Percentiles rank a stretch among this genome's conserved stretches.
phyloP scores from a whole-genome alignment of 2,329 filamentous ascomycete genomes.

The Stemphylium lycopersici region DNA sequence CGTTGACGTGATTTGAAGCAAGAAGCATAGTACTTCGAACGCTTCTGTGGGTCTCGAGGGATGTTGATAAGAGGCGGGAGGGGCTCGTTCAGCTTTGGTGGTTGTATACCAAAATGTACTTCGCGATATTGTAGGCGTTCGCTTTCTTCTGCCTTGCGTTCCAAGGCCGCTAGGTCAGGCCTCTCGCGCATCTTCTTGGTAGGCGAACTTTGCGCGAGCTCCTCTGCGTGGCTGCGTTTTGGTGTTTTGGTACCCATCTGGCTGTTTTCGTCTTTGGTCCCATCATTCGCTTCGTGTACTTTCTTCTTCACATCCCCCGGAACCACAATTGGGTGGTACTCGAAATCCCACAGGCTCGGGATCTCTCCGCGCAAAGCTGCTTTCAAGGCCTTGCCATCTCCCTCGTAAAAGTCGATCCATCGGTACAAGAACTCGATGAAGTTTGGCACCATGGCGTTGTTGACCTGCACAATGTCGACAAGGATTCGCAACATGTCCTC shows the following conservation, averaged over 20 bases:
- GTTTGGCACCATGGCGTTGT: conserved; percentile 38
- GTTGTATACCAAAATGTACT: conserved; percentile 39
- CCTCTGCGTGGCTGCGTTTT: conserved; percentile 8
- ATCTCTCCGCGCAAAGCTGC: conserved; percentile 43
- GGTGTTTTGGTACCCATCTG: neutral
- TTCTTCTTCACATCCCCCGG: conserved; percentile 15
- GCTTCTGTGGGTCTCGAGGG: conserved; percentile 28
- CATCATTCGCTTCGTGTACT: neutral
- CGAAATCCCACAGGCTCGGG: conserved; percentile 45
- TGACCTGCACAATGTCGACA: conserved; percentile 40
- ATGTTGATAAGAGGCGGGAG: conserved; percentile 42
- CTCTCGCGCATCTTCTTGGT: conserved; percentile 32
- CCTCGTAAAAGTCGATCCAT: conserved; percentile 41
- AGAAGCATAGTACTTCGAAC: conserved; percentile 36
- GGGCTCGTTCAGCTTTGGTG: conserved; percentile 29
- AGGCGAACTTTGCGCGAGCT: conserved; percentile 22
- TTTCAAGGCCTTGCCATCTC: conserved; percentile 40
- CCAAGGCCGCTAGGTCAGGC: conserved; percentile 31
- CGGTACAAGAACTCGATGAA: conserved; percentile 45
- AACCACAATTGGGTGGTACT: conserved; percentile 36
- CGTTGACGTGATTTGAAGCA: conserved; percentile 42
- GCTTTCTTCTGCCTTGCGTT: conserved; percentile 32
- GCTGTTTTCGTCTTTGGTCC: neutral
- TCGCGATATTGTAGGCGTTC: conserved; percentile 43
- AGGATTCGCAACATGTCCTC: conserved; percentile 39